Conservation (phyloP, 2,329 filamentous ascomycete species). For the Penicillium crustosum region DNA sequence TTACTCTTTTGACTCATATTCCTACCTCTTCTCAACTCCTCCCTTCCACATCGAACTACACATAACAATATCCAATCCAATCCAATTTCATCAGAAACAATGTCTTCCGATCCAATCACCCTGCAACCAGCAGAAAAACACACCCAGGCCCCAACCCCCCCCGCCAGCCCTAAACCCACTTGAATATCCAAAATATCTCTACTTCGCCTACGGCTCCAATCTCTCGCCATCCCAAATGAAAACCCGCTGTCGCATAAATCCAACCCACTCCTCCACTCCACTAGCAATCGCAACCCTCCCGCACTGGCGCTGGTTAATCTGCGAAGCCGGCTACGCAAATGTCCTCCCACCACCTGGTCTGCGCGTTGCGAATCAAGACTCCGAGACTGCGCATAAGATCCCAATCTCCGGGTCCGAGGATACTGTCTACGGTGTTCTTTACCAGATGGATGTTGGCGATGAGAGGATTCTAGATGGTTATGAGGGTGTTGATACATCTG, state of each 20-base stretch:
- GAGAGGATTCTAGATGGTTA: conserved; percentile 41
- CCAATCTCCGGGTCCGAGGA: conserved; percentile 27
- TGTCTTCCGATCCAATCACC: neutral
- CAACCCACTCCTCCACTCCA: conserved; percentile 34
- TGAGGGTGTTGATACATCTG: conserved; percentile 36
- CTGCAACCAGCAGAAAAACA: conserved; percentile 6
- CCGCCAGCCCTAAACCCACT: conserved; percentile 20
- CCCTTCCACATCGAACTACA: neutral
- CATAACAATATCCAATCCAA: neutral
- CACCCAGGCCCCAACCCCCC: conserved; percentile 2
- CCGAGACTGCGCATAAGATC: conserved; percentile 15
- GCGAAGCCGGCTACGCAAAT: conserved; percentile 44
- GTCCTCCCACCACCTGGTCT: conserved; percentile 33
- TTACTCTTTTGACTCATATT: neutral
- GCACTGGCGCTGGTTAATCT: conserved; percentile 45
- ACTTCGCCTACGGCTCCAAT: conserved; percentile 48
- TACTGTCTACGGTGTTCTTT: conserved; percentile 43
- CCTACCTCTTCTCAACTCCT: neutral
- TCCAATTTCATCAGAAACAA: neutral
- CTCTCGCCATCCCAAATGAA: conserved; percentile 45
- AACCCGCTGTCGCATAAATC: conserved; percentile 36
- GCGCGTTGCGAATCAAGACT: conserved; percentile 24
- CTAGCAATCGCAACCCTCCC: conserved; percentile 42
- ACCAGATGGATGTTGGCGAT: conserved; percentile 40
- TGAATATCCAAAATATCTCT: conserved; percentile 31